A percentile compares a stretch with the other conserved stretches of the same genome.
Evolutionary conservation across 2,329 filamentous ascomycete genomes (phyloP).

Genomic region (Diaporthe citriasiana): DNA sequence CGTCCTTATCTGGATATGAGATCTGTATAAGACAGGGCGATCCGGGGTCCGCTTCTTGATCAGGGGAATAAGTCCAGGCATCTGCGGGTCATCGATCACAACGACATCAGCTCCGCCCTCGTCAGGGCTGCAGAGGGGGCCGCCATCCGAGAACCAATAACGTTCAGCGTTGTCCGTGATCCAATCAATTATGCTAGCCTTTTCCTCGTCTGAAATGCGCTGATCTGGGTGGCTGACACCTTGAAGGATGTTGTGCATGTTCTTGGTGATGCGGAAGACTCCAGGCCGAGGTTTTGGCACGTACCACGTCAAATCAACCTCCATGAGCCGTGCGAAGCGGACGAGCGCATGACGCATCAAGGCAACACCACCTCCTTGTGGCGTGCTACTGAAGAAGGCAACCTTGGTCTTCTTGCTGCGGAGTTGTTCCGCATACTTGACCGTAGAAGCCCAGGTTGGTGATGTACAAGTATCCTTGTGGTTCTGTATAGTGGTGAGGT

Average conservation of each 20-base stretch:
- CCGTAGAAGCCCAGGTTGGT: slow-evolving; percentile 75
- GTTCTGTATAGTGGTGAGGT: slow-evolving; percentile 68
- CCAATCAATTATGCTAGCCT: slow-evolving; percentile 77
- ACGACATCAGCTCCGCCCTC: slow-evolving; percentile 83
- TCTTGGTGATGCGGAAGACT: slow-evolving; percentile 88
- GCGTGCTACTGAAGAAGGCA: slow-evolving; percentile 85
- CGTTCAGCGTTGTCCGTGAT: slow-evolving; percentile 79
- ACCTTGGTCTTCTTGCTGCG: slow-evolving; percentile 75
- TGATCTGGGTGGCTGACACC: slow-evolving; percentile 78
- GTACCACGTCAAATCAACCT: slow-evolving; percentile 81
- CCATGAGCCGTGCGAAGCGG: slow-evolving; percentile 76
- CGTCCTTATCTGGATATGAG: slow-evolving; percentile 85
- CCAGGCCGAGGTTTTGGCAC: slow-evolving; percentile 85
- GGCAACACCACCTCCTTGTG: slow-evolving; percentile 86
- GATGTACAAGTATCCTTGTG: slow-evolving; percentile 73
- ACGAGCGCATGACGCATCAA: slow-evolving; percentile 86
- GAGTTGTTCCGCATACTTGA: slow-evolving; percentile 74
- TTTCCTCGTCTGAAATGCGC: slow-evolving; percentile 74
- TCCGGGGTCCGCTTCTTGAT: slow-evolving; percentile 79
- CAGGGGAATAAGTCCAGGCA: slow-evolving; percentile 82
- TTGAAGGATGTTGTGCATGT: slow-evolving; percentile 90
- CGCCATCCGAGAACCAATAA: slow-evolving; percentile 79
- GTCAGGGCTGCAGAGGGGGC: slow-evolving; percentile 74
- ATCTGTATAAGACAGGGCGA: slow-evolving; percentile 84
- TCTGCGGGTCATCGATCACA: slow-evolving; percentile 86